Conservation (phyloP, 2,329 filamentous ascomycete species). For the Fusarium sp. region DNA sequence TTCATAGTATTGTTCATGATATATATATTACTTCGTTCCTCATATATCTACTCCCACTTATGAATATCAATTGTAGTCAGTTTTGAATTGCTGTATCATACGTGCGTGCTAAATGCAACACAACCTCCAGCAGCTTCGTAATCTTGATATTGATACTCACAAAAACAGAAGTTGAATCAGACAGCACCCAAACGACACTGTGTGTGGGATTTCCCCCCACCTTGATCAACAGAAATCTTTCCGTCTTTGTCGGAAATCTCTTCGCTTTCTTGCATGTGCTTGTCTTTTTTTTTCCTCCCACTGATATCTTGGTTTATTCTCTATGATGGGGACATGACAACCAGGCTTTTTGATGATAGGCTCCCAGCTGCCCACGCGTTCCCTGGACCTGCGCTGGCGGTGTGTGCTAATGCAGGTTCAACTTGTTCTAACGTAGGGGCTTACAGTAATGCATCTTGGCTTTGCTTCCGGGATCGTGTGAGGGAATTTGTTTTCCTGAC, state of each 20-base stretch:
- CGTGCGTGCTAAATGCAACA: neutral
- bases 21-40: constrained; percentile 47
- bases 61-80: neutral
- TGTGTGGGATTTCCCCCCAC: constrained; percentile 2
- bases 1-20: constrained; percentile 40
- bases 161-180: neutral
- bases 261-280: constrained; percentile 20
- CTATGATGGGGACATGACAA: constrained; percentile 30
- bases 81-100: neutral
- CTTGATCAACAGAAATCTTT: constrained; percentile 2
- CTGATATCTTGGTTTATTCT: constrained; percentile 3
- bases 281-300: constrained; percentile 4
- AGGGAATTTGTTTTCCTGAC: constrained; percentile 29
- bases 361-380: constrained; percentile 38
- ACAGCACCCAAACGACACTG: neutral
- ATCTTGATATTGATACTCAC: neutral
- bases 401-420: constrained; percentile 44
- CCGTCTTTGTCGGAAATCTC: constrained; percentile 19
- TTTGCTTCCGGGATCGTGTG: constrained; percentile 9
- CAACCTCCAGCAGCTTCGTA: neutral
- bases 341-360: constrained; percentile 36
- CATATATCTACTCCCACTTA: neutral
- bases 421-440: constrained; percentile 41
- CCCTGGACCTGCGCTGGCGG: constrained; percentile 4
- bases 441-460: constrained; percentile 10